phyloP scores from a whole-genome alignment of 345 rosid genomes.

The Gossypium raimondii region DNA sequence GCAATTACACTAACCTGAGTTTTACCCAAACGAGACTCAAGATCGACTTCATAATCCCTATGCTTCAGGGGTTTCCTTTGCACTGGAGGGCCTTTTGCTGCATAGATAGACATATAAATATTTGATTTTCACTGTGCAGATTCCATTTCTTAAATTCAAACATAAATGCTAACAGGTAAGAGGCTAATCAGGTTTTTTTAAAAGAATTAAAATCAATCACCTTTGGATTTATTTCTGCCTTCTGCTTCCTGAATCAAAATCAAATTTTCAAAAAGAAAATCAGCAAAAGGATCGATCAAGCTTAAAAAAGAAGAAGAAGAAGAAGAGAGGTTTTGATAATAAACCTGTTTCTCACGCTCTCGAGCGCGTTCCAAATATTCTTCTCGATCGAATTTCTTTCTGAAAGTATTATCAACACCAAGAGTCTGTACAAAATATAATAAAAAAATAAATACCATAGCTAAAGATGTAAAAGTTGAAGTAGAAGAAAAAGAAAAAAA shows the following conservation, averaged over 20 bases:
- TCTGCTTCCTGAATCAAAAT: slow-evolving; percentile 56
- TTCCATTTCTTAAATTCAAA: neutral
- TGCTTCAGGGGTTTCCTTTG: slow-evolving; percentile 97
- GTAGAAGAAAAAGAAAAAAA: neutral
- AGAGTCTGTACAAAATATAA: slow-evolving; percentile 29
- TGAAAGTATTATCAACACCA: slow-evolving; percentile 83
- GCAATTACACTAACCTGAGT: slow-evolving; percentile 54
- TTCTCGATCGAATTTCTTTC: slow-evolving; percentile 78
- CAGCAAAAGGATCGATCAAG: neutral
- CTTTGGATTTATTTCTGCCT: slow-evolving; percentile 54
- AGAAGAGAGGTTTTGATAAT: neutral
- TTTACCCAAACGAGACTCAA: slow-evolving; percentile 92
- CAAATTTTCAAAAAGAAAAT: neutral
- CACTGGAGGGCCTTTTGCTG: slow-evolving; percentile 88
- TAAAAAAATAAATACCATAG: neutral
- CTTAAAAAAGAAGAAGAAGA: neutral
- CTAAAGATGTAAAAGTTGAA: neutral
- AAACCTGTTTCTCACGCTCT: slow-evolving; percentile 78
- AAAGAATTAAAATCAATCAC: slow-evolving; percentile 34
- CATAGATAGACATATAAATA: neutral
- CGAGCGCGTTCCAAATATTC: slow-evolving; percentile 84
- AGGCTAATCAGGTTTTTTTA: neutral
- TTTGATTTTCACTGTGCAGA: neutral
- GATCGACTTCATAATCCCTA: slow-evolving; percentile 93
- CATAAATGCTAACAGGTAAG: neutral